These are phyloP conservation scores for Amylocystis lapponica DNA, from an alignment of 768 basidiomycete species.

Conservation along the genomic window DNA sequence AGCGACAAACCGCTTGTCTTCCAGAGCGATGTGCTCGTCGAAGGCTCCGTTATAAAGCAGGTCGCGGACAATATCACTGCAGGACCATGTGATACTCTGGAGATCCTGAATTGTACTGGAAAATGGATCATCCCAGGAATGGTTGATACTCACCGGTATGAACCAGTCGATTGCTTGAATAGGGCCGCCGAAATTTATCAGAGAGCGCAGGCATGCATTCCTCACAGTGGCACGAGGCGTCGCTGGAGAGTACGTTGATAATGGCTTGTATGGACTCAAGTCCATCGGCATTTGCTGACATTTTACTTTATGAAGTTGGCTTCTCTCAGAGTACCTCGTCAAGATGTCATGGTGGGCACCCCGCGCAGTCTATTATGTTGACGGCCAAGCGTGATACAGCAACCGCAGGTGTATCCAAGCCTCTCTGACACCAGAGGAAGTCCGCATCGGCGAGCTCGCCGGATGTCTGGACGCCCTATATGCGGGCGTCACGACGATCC, in stretches of 20 bases:
- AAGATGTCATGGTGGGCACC: conserved; percentile 17
- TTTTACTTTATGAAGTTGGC: conserved; percentile 11
- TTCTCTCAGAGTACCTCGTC: conserved; percentile 25
- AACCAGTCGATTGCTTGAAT: neutral
- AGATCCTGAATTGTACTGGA: conserved; percentile 21
- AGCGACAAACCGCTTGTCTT: conserved; percentile 11
- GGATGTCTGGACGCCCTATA: conserved; percentile 26
- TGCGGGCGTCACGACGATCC: conserved; percentile 26
- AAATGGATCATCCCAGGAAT: conserved; percentile 28
- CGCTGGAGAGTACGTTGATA: conserved; percentile 20
- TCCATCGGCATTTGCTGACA: too few relatives aligned
- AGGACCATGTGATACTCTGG: conserved; percentile 10
- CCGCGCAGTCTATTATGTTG: neutral
- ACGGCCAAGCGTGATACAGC: too few relatives aligned
- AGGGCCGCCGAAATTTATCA: neutral
- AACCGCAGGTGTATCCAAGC: conserved; percentile 18
- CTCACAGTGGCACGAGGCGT: conserved; percentile 20
- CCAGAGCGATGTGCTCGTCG: conserved; percentile 23
- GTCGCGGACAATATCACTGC: conserved; percentile 17
- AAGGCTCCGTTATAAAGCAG: conserved; percentile 19
- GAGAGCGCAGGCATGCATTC: conserved; percentile 19
- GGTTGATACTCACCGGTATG: conserved; percentile 28
- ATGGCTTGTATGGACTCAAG: too few relatives aligned
- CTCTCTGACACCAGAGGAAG: conserved; percentile 21
- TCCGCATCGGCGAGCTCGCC: conserved; percentile 24